Base-by-base conservation (phyloP, 371 early-diverging fungal species). In the Mucor lusitanicus region DNA sequence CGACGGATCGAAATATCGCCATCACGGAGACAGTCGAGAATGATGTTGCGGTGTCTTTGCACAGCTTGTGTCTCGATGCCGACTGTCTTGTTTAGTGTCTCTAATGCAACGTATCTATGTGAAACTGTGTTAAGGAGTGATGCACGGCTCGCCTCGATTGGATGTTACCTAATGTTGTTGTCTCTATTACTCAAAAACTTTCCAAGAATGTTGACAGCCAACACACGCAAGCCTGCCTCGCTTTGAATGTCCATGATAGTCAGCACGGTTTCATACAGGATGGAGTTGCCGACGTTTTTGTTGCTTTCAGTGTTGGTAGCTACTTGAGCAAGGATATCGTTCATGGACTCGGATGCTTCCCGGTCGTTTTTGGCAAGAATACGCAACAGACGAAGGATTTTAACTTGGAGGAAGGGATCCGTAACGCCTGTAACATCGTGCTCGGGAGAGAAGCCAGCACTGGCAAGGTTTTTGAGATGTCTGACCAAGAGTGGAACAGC, bases 181-280 rank as follows among this genome's bases (percentile, higher is more conserved):
- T 99, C 99, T 42, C 91, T 79, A 83, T 98, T 95, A 55, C 90
- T 89, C 75, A 99, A 78, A 80, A 99, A 97, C 63, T 93, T 90
- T 64, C 99, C 99, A 12, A 99, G 88, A 76, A 98, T 96, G 71
- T 98, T 98, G 72, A 99, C 94, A 30, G 96, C 99, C 70, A 99
- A 74, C 32, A 97, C 95, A 30, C 99, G 91, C 67, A 99, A 82
- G 12, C 95, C 93, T 54, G 85, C 88, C 64, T 97, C 98, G 59
- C 94, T 92, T 65, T 96, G 93, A 42, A 95, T 94, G 40, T 94
- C 92, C 94, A 99, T 92, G 63, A 97, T 96, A 1, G 99, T 97
- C 75, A 95, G 74, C 0, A 96, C 97, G 23, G 97, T 94, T 71
- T 99, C 99, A 76, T 99, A 99, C 58, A 98, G 77, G 57, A 99